phyloP scores from a whole-genome alignment of 345 rosid species.

The Dimocarpus longan region DNA sequence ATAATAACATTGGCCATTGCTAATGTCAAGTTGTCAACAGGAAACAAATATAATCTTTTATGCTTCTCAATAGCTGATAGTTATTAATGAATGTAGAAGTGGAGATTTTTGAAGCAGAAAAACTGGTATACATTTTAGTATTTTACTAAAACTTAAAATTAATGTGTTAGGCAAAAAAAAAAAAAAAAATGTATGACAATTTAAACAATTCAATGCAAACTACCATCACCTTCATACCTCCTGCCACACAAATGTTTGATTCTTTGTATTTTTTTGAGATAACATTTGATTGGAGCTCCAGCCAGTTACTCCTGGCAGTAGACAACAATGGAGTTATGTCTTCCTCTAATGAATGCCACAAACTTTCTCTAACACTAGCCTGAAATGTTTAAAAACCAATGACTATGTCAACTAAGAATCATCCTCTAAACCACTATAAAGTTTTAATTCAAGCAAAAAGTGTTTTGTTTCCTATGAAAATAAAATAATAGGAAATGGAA shows the following conservation, averaged over 20 bases:
- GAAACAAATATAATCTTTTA: constrained; percentile 1
- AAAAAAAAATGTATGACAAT: too few species aligned
- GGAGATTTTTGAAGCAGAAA: not conserved
- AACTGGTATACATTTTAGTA: not conserved
- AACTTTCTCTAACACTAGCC: constrained; percentile 71
- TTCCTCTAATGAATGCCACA: constrained; percentile 91
- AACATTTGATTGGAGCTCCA: constrained; percentile 87
- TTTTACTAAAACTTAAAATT: not conserved
- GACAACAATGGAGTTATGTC: constrained; percentile 79
- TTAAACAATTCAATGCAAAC: constrained; percentile 22
- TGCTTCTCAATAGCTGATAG: not conserved
- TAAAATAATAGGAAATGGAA: not conserved
- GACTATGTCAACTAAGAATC: constrained; percentile 16
- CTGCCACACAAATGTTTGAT: constrained; percentile 89
- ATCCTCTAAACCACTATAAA: constrained; percentile 13
- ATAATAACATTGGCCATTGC: not conserved
- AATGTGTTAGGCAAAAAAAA: not conserved
- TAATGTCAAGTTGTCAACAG: not conserved
- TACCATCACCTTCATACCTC: constrained; percentile 76
- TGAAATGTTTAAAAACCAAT: constrained; percentile 32
- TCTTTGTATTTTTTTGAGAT: constrained; percentile 63
- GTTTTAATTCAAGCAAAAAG: not conserved
- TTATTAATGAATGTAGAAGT: not conserved
- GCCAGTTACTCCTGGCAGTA: constrained; percentile 81
- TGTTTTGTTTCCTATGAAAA: not conserved